A percentile compares a stretch with the other conserved stretches of the same genome.
Evolutionary conservation across 176 grass and related monocot species (phyloP).

Genomic region (Paspalum notatum): DNA sequence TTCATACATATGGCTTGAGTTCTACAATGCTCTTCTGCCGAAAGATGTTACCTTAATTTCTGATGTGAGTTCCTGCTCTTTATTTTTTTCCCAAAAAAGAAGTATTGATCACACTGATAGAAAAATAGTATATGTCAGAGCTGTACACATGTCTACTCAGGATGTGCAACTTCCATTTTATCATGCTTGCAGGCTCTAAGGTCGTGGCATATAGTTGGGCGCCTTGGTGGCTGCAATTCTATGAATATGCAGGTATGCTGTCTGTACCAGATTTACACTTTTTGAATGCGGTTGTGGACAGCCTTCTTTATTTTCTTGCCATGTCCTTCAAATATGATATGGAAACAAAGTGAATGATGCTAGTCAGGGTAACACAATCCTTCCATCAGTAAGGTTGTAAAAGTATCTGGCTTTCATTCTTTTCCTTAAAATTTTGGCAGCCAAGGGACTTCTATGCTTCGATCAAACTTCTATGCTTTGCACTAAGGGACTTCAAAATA

Average conservation of each 20-base stretch:
- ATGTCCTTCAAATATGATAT: slow-evolving; percentile 16
- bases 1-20: slow-evolving; percentile 95
- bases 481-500: background rate
- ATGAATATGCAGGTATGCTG: slow-evolving; percentile 95
- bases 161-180: slow-evolving; percentile 24
- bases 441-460: slow-evolving; percentile 24
- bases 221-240: slow-evolving; percentile 94
- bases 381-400: slow-evolving; percentile 12
- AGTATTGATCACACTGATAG: background rate
- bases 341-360: background rate
- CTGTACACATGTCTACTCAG: slow-evolving; percentile 13
- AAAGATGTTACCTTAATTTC: slow-evolving; percentile 84
- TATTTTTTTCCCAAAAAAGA: background rate
- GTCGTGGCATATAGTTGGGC: slow-evolving; percentile 88
- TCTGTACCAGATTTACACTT: slow-evolving; percentile 3
- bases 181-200: slow-evolving; percentile 70
- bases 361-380: slow-evolving; percentile 7
- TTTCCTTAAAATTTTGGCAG: slow-evolving; percentile 24
- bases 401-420: background rate
- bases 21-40: slow-evolving; percentile 80
- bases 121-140: background rate
- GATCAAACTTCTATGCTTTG: slow-evolving; percentile 26
- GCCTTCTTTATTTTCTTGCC: slow-evolving; percentile 5
- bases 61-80: slow-evolving; percentile 60
- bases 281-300: slow-evolving; percentile 3